Evolutionary conservation across 345 rosid species (phyloP).

Genomic region (Salix caprea): DNA sequence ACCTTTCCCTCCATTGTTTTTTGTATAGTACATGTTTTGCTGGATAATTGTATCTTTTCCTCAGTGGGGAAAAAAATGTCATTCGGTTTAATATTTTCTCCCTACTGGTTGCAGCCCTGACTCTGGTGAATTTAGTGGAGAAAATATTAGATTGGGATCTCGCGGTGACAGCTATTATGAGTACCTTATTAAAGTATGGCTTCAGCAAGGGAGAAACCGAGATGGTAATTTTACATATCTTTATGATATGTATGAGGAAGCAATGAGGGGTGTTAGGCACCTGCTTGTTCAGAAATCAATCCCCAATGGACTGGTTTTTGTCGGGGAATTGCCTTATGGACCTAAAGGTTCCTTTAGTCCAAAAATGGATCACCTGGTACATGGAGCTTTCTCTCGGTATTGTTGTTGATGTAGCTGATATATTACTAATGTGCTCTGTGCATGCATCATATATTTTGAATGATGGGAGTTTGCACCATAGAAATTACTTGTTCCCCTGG

Average conservation of each 20-base stretch:
- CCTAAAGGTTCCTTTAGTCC: slow-evolving; percentile 74
- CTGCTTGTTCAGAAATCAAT: slow-evolving; percentile 75
- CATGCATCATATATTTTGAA: neutral
- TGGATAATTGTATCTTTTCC: neutral
- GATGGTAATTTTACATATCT: slow-evolving; percentile 56
- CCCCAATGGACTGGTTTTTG: slow-evolving; percentile 81
- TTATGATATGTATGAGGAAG: slow-evolving; percentile 83
- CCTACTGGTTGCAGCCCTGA: slow-evolving; percentile 61
- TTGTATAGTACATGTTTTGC: neutral
- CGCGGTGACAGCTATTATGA: slow-evolving; percentile 99
- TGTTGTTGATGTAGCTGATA: slow-evolving; percentile 2
- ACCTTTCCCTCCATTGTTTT: neutral
- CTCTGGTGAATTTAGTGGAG: slow-evolving; percentile 79
- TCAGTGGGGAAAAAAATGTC: neutral
- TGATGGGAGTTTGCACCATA: neutral
- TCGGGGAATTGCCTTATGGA: slow-evolving; percentile 92
- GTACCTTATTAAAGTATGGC: slow-evolving; percentile 92
- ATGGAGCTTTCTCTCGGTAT: slow-evolving; percentile 20
- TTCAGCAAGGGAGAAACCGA: slow-evolving; percentile 58
- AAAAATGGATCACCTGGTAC: slow-evolving; percentile 99
- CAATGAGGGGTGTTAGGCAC: slow-evolving; percentile 91
- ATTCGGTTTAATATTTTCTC: slow-evolving; percentile 16
- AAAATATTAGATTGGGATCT: slow-evolving; percentile 93
- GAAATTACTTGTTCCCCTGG: neutral
- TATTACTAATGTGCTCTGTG: neutral